phyloP scores from a whole-genome alignment of 169 alveolate species.

The Plasmodium malariae region DNA sequence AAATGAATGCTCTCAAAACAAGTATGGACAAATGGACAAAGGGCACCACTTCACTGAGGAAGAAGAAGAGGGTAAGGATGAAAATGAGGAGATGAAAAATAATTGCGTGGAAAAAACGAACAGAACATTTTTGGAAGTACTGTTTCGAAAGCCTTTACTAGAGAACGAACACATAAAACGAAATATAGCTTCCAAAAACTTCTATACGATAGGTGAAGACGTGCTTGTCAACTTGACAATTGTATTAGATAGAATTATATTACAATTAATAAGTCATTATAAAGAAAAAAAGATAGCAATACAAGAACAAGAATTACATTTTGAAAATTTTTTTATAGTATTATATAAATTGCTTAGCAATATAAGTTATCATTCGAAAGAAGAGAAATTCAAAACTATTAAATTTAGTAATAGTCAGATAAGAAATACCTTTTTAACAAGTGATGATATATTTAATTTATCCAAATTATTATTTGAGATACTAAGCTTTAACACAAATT shows the following conservation, averaged over 20 bases:
- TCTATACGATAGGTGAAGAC: slow-evolving; percentile 64
- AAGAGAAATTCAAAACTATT: slow-evolving; percentile 55
- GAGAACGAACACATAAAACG: slow-evolving; percentile 58
- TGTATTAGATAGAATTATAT: slow-evolving; percentile 53
- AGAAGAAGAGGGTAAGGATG: neutral
- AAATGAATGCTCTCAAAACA: too few relatives aligned
- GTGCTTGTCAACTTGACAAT: slow-evolving; percentile 43
- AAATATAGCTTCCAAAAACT: slow-evolving; percentile 56
- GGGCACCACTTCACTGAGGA: neutral
- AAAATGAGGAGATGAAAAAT: neutral
- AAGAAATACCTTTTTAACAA: slow-evolving; percentile 24
- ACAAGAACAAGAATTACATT: slow-evolving; percentile 41
- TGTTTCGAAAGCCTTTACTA: slow-evolving; percentile 43
- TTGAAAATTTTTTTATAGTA: slow-evolving; percentile 42
- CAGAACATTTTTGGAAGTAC: slow-evolving; percentile 43
- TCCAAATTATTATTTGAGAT: slow-evolving; percentile 58
- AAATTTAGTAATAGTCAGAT: slow-evolving; percentile 47
- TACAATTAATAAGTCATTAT: slow-evolving; percentile 26
- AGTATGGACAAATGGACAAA: neutral
- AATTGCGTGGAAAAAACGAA: neutral
- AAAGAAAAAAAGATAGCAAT: slow-evolving; percentile 12
- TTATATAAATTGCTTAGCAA: slow-evolving; percentile 50
- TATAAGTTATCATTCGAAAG: slow-evolving; percentile 58
- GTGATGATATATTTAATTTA: slow-evolving; percentile 55
- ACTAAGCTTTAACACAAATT: slow-evolving; percentile 48